Evolutionary conservation across 2,329 filamentous ascomycete species (phyloP).

Genomic region (Monilinia laxa): DNA sequence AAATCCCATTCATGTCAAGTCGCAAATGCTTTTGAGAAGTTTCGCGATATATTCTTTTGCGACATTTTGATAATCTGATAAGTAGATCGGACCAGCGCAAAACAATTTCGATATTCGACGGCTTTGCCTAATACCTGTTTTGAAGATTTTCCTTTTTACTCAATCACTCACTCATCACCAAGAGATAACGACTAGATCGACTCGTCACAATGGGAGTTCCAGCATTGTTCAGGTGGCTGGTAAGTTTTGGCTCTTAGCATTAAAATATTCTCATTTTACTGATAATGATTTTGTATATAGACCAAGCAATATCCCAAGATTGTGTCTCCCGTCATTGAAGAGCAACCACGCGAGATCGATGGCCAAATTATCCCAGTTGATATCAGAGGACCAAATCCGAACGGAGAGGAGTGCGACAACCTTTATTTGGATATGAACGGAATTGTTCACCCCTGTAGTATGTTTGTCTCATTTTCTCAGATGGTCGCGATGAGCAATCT

Average conservation of each 20-base stretch:
- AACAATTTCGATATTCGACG: constrained; percentile 5
- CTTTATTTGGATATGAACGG: constrained; percentile 99
- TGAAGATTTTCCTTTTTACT: constrained; percentile 1
- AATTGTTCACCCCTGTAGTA: constrained; percentile 91
- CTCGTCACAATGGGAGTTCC: constrained; percentile 39
- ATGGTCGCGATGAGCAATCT: not conserved
- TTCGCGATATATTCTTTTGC: constrained; percentile 4
- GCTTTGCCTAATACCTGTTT: constrained; percentile 6
- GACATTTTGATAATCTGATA: constrained; percentile 2
- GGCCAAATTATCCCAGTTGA: constrained; percentile 83
- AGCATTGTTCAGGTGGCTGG: constrained; percentile 79
- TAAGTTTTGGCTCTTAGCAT: constrained; percentile 10
- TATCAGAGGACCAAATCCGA: constrained; percentile 81
- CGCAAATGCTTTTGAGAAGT: constrained; percentile 1
- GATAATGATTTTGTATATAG: constrained; percentile 14
- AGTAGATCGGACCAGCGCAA: constrained; percentile 4
- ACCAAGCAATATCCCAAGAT: constrained; percentile 98
- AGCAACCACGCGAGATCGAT: constrained; percentile 78
- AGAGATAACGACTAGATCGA: not conserved
- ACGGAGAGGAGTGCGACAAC: constrained; percentile 97
- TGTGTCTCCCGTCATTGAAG: constrained; percentile 86
- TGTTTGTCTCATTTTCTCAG: constrained; percentile 1
- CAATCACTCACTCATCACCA: not conserved
- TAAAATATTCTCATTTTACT: constrained; percentile 2
- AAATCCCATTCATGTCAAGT: not conserved